These are phyloP conservation scores for Schizosaccharomyces versatilis DNA, from an alignment of 1,139 yeast species.

Conservation along the genomic window DNA sequence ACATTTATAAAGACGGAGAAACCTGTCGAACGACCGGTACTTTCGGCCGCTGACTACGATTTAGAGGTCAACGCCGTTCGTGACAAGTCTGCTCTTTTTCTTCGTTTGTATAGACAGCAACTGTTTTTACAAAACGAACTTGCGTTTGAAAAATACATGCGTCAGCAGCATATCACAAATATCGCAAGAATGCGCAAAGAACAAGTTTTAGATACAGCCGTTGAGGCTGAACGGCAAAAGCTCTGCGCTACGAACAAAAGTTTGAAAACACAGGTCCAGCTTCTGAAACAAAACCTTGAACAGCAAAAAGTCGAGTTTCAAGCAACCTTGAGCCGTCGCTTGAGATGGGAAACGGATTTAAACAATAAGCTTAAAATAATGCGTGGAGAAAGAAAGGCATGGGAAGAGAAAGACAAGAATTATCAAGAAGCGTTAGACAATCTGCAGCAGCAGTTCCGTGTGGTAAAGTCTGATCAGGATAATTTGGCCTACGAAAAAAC, in stretches of 20 bases:
- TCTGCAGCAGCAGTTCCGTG: background rate
- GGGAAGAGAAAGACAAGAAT: constrained; percentile 4
- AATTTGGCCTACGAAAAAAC: background rate
- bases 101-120: constrained; percentile 28
- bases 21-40: background rate
- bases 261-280: constrained; percentile 8
- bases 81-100: too few species aligned
- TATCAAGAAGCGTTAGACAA: constrained; percentile 2
- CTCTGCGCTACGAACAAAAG: constrained; percentile 9
- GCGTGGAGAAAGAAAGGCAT: constrained; percentile 8
- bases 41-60: background rate
- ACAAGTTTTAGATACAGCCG: constrained; percentile 10
- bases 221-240: constrained; percentile 11
- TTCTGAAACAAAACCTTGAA: constrained; percentile 6
- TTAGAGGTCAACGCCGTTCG: background rate
- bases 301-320: constrained; percentile 8
- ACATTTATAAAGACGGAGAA: background rate
- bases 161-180: constrained; percentile 29
- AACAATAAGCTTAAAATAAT: constrained; percentile 9
- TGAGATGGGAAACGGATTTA: constrained; percentile 9
- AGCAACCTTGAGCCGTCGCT: constrained; percentile 8
- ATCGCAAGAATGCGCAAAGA: constrained; percentile 21
- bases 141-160: constrained; percentile 37
- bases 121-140: constrained; percentile 38
- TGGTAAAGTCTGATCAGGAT: background rate